Base-by-base conservation (phyloP, 176 grass and related monocot species). In the Oryza coarctata region DNA sequence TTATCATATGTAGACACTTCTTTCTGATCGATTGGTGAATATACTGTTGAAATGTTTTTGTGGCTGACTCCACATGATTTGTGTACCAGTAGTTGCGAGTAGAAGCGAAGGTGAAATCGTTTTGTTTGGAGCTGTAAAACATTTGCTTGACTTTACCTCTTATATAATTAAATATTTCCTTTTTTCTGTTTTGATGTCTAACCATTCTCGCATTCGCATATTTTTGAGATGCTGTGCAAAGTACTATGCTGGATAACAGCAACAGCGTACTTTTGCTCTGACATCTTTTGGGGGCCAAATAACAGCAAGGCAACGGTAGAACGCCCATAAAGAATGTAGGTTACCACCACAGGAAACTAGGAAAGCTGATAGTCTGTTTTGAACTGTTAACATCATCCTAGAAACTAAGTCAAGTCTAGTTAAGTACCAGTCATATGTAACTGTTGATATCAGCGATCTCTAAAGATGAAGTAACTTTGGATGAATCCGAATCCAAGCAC, bases 51-150 rank as follows among this genome's bases (percentile, higher is more conserved):
- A 63, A 31, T 45, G 36, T 63, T 73, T 31, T 44, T 49, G 55
- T 71, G 40, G 43, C 12, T 10, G 28, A 35, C 12, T 34, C 40
- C 65, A 66, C 40, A 74, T 80, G 62, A 63, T 80, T 88, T 31
- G 63, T 89, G 63, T 85, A 89, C 63, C 30, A 70, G 35, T 63
- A 62, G 63, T 70, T 32, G 76, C 70, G 34, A 74, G 67, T 73
- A 71, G 9, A 75, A 69, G 17, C 5, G 32, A 31, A 11, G 25
- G 43, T 31, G 32, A 55, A 57, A 76, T 47, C 30, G 12, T 31
- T 65, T 60, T 78, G 33, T 65, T 65, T 32, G 65, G 63, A 65
- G 41, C n/a, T 50, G 7, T 43, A 57, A 74, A 47, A 74, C 3
- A 33, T 33, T 74, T 50, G 47, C 47, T 50, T 50, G 47, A 61